Evolutionary conservation across 1,284 basidiomycete genomes (phyloP).

Genomic region (Singerocomus inundabilis): DNA sequence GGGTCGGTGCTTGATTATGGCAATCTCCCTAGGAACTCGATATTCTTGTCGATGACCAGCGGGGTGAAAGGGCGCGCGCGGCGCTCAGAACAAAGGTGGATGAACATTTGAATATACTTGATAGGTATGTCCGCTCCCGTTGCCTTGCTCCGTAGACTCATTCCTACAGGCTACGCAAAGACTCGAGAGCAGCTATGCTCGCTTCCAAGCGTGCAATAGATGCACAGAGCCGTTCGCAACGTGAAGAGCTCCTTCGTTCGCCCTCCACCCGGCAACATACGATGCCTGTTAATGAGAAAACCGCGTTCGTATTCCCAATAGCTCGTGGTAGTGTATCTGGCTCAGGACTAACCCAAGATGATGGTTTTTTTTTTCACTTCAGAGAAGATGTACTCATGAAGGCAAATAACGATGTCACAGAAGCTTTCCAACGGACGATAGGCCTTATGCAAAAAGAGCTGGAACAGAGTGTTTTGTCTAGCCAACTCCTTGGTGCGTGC

Average conservation of each 20-base stretch:
- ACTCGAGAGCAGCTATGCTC: slow-evolving; percentile 64
- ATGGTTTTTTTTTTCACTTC: slow-evolving; percentile 1
- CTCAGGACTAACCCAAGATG: slow-evolving; percentile 1
- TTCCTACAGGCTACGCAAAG: slow-evolving; percentile 52
- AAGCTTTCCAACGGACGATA: slow-evolving; percentile 80
- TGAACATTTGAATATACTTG: slow-evolving; percentile 45
- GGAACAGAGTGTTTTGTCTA: slow-evolving; percentile 81
- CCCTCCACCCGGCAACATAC: slow-evolving; percentile 46
- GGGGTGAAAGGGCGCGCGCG: slow-evolving; percentile 49
- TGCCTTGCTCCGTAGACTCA: slow-evolving; percentile 19
- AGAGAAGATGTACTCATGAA: slow-evolving; percentile 87
- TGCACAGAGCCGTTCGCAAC: slow-evolving; percentile 50
- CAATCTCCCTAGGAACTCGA: slow-evolving; percentile 52
- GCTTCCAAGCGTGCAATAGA: slow-evolving; percentile 72
- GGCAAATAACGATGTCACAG: slow-evolving; percentile 84
- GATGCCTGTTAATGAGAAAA: slow-evolving; percentile 47
- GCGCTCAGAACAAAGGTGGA: slow-evolving; percentile 53
- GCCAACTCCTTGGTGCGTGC: slow-evolving; percentile 77
- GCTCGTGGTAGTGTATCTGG: not conserved
- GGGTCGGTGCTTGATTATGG: not conserved
- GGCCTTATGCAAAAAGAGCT: slow-evolving; percentile 87
- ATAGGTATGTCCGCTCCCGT: slow-evolving; percentile 44
- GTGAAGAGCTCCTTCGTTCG: slow-evolving; percentile 64
- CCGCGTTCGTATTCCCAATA: slow-evolving; percentile 42
- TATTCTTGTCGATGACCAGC: slow-evolving; percentile 65